Evolutionary conservation across 768 basidiomycete species (phyloP), one percentile per base, ranked within the genome.

Genomic region (Antrodiella citrinella): DNA sequence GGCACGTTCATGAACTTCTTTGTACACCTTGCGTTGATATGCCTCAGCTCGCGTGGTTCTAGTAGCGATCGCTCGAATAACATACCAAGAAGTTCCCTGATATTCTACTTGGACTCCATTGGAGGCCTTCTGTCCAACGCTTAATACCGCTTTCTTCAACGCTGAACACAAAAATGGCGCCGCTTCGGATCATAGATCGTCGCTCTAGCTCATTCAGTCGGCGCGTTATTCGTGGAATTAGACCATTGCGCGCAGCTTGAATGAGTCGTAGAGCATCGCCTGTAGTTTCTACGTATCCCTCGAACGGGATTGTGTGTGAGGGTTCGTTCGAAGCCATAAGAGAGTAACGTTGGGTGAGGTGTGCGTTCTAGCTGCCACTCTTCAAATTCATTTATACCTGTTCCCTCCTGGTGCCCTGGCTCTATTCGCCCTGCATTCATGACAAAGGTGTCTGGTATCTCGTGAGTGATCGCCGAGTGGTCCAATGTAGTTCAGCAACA

Each of bases 131-230:
- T 26, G 90, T 93, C 85, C 89, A 90, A 13, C 89, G 74, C 64
- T 87, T 90, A 67, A 93, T 91, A 11, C 86, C 86, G 61, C 86
- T 88, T 62, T 90, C 87, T 58, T 88, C 83, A 60, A 91, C 89
- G 62, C 86, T 86, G 68, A 91, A 93, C 45, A 93, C 82, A 62
- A 91, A 93, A 13, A 91, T 81, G 44, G 89, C 86, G 9, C 78
- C 78, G 50, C 70, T 73, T 45, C 68, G 65, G 51, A 80, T 73
- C 65, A 76, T 72, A 3, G 66, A 64, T 40, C 71, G 68, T 25
- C 83, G 77, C 60, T 93, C 88, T n/a, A 81, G 72, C 60, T 91
- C 88, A 61, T 89, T 88, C 60, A 91, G 74, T 22, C 89, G 77
- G 26, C 90, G 77, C n/a, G 86, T 88, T 51, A 91, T 86, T 35